These are phyloP conservation scores for Leucocoprinus birnbaumii DNA, from an alignment of 768 basidiomycete species.

Conservation along the genomic window DNA sequence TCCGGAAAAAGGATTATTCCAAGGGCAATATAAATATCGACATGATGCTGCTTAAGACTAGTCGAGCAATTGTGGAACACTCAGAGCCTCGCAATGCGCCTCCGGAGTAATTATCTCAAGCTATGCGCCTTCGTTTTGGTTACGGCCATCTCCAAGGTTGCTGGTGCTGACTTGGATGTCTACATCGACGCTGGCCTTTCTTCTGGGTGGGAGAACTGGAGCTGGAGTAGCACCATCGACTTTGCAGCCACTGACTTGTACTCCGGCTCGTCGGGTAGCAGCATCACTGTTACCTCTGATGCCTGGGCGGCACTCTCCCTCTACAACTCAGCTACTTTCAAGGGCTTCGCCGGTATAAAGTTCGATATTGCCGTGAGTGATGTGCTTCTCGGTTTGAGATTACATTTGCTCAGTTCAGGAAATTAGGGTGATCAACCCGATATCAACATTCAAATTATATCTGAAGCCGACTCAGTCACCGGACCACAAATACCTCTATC, in stretches of 20 bases:
- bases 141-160: conserved; percentile 16
- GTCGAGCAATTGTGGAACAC: conserved; percentile 6
- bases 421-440: conserved; percentile 44
- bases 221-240: conserved; percentile 41
- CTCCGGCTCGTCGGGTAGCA: conserved; percentile 39
- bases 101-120: conserved; percentile 17
- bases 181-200: conserved; percentile 41
- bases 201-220: conserved; percentile 52
- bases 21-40: conserved; percentile 3
- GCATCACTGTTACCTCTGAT: conserved; percentile 39
- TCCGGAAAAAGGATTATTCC: no score
- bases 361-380: conserved; percentile 51
- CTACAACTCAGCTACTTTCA: conserved; percentile 33
- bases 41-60: not conserved
- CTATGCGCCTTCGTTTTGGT: conserved; percentile 20
- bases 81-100: not conserved
- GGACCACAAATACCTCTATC: conserved; percentile 41
- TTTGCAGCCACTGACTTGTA: conserved; percentile 42
- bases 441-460: conserved; percentile 36
- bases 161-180: conserved; percentile 34
- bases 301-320: conserved; percentile 45
- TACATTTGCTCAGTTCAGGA: not conserved
- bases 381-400: no score
- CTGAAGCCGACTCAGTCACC: conserved; percentile 31
- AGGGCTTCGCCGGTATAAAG: conserved; percentile 40